Base-by-base conservation (phyloP, 2,329 filamentous ascomycete genomes). In the Hypomyces rosellus region DNA sequence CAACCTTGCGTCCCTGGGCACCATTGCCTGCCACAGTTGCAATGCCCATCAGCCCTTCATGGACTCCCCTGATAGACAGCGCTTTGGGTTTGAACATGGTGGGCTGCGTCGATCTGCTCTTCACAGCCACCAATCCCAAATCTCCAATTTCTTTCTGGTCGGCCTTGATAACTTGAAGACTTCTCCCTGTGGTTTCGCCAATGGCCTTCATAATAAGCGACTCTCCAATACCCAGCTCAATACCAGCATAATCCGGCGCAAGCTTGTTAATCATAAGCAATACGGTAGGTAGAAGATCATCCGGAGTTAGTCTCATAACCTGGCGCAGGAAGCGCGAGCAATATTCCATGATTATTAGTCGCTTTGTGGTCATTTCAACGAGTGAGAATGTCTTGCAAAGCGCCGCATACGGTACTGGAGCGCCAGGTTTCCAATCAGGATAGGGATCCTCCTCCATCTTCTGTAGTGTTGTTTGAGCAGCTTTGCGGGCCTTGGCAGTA, bases 151-250 rank as follows among this genome's bases (percentile, higher is more conserved):
- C 90, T 62, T 93, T 90, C 64, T 99, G 93, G 60, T 97, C 91
- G 45, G 87, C 83, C 71, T 96, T 97, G 74, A 99, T 96, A 47
- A 96, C 84, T 36, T 85, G 79, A 43, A 96, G 70, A 61, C 84
- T 95, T 54, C 93, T 84, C 9, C 93, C 93, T 0, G 93, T 99
- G 30, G 85, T 87, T 71, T 97, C 92, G 11, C 92, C 92, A 62
- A 99, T 95, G 5, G 93, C 89, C 68, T 97, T 99, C 91, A 97
- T 97, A 61, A 99, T 96, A 25, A 99, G 71, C 1, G 92, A 97
- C 70, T 99, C 93, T 50, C 93, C 93, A 60, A 99, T 99, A n/a
- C 93, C 93, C 30, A 99, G 78, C 69, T 99, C 93, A 55, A 99
- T 91, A 16, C 93, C 93, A 40, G 91, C 86, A 66, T 96, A 99